Base-by-base conservation (phyloP, 2,329 filamentous ascomycete species). In the Rutstroemia sp. region DNA sequence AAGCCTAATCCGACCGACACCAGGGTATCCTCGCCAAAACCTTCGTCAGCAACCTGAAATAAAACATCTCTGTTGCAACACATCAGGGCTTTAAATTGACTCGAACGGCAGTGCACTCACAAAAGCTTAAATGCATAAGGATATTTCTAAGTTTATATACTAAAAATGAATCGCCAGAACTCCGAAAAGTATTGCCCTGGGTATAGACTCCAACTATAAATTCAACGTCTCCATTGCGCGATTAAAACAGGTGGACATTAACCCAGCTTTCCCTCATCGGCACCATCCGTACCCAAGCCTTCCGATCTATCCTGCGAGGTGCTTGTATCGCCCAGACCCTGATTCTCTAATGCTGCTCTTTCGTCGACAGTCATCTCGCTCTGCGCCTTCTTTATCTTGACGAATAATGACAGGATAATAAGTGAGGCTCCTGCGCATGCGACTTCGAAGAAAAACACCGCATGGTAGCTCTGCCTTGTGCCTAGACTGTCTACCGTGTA, bases 391-490 rank as follows among this genome's bases (percentile, higher is more conserved):
- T 73, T 71, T 30, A 84, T 76, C 59, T 75, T 72, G 4, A 82
- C 78, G 62, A 80, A 82, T 0, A 70, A 62, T 2, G 74, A 61
- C 47, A 85, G 77, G 14, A 87, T 68, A 2, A 61, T 18, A 54
- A 87, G 60, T 0, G 79, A 76, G 1, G 78, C 62, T 3, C 68
- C 74, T 0, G 82, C 79, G 50, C 79, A 74, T 1, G 75, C 84
- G 21, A 83, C 74, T 52, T 82, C 80, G 23, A 85, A 81, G 84
- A 85, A 87, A 62, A 88, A 87, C 0, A 79, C 83, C 23, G 79
- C 78, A 66, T 82, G 79, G 66, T 87, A 88, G 58, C 83, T 85
- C 56, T 74, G 62, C 47, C 72, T 71, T 42, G 72, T 54, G 0
- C 78, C 77, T 16, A 77, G 61, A 2, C 19, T 58, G 5, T 56